Conservation (phyloP, 176 grass and related monocot genomes). For the Themeda triandra region DNA sequence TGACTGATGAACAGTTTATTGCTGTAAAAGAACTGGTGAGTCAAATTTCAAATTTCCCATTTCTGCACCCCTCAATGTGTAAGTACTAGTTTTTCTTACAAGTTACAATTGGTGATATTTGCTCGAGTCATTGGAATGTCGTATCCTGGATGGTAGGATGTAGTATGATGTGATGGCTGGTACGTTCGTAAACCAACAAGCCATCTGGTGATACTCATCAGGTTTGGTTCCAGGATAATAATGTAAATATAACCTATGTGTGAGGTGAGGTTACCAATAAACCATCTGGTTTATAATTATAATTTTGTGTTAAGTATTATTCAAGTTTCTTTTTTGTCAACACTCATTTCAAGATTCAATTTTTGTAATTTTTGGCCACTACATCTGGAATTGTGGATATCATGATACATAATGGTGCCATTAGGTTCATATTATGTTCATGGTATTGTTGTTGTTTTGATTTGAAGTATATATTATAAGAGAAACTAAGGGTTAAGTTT, state of each 20-base stretch:
- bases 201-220: slow-evolving; percentile 7
- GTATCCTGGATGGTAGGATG: not conserved
- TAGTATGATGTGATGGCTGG: not conserved
- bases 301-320: not conserved
- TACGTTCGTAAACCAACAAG: slow-evolving; percentile 5
- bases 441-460: not conserved
- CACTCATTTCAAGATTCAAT: not conserved
- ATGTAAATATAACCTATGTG: not conserved
- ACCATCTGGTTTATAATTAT: not conserved
- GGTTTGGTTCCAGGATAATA: slow-evolving; percentile 1
- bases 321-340: not conserved
- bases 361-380: not conserved
- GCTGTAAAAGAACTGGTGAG: slow-evolving; percentile 99
- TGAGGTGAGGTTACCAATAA: not conserved
- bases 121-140: slow-evolving; percentile 11
- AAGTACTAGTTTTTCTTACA: slow-evolving; percentile 19
- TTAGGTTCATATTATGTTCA: not conserved
- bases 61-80: not conserved
- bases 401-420: not conserved
- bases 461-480: not conserved
- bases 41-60: slow-evolving; percentile 16
- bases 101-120: slow-evolving; percentile 3
- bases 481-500: not conserved
- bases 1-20: slow-evolving; percentile 98
- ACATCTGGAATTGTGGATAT: not conserved